Evolutionary conservation across 805 yeast species (phyloP).

Genomic region (Candida vartiovaarae): DNA sequence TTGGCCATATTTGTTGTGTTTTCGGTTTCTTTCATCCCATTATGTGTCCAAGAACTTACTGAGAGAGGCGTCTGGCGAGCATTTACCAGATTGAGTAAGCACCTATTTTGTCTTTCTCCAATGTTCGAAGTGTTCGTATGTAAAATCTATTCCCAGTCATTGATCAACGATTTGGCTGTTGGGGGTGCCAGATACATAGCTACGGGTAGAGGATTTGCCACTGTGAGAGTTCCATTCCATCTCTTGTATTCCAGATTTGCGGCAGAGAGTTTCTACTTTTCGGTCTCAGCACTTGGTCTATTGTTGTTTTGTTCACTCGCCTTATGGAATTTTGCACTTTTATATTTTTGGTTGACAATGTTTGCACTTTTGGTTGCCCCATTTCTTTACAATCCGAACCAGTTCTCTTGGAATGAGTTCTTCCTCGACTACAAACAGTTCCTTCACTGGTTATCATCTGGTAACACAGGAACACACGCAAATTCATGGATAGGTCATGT

Average conservation of each 20-base stretch:
- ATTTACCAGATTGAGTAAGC: slow-evolving; percentile 52
- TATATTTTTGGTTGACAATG: slow-evolving; percentile 60
- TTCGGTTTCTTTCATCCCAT: slow-evolving; percentile 66
- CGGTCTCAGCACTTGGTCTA: slow-evolving; percentile 43
- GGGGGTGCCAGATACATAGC: slow-evolving; percentile 83
- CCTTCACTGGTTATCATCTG: slow-evolving; percentile 37
- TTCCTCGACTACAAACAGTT: slow-evolving; percentile 50
- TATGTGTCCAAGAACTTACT: slow-evolving; percentile 68
- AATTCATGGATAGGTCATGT: slow-evolving; percentile 42
- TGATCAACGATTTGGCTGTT: slow-evolving; percentile 57
- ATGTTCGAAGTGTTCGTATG: slow-evolving; percentile 76
- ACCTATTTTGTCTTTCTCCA: slow-evolving; percentile 66
- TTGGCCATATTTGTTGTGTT: slow-evolving; percentile 70
- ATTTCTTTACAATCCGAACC: slow-evolving; percentile 58
- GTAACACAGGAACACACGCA: slow-evolving; percentile 34
- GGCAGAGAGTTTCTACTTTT: slow-evolving; percentile 59
- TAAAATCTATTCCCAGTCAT: slow-evolving; percentile 65
- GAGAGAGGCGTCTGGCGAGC: slow-evolving; percentile 76
- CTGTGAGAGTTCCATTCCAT: slow-evolving; percentile 61
- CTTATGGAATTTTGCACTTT: slow-evolving; percentile 52
- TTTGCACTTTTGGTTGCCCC: slow-evolving; percentile 51
- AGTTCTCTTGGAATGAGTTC: slow-evolving; percentile 56
- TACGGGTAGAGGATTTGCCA: slow-evolving; percentile 80
- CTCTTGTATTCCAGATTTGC: slow-evolving; percentile 63
- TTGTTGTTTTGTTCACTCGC: slow-evolving; percentile 50